Base-by-base conservation (phyloP, 495 filamentous ascomycete genomes). In the Aspergillus hancockii region DNA sequence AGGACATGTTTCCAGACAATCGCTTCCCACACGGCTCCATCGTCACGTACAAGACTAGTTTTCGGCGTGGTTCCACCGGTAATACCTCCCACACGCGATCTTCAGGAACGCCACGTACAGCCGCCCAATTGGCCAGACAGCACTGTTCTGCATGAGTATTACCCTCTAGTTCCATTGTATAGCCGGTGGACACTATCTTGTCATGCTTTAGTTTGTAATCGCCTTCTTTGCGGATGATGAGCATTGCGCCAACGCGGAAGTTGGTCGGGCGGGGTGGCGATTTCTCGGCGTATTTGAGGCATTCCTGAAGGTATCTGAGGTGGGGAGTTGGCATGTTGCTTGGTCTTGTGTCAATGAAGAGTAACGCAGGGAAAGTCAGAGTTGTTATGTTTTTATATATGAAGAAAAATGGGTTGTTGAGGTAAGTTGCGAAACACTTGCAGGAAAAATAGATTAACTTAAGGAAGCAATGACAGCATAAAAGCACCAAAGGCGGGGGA, bases 111-210 rank as follows among this genome's bases (percentile, higher is more conserved):
- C 59, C 60, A 56, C 83, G 77, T 7, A 69, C 63, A 18, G 73
- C 62, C n/a, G 86, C 81, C 25, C 88, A 81, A 71, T 98, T 98
- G 40, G 84, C 72, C 52, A 98, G 83, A 68, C 89, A 93, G 77
- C 86, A 91, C 77, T 98, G 92, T 65, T 98, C 94, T 6, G 94
- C 94, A 63, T 98, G 94, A 0, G 92, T 97, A 80, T 98, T 98
- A 14, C 93, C 94, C 0, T 85, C 81, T 12, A 94, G 85, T 68
- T 98, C 93, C 62, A 96, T 83, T 8, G 93, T 96, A 78, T 93
- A 97, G 52, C 93, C 92, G 2, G 90, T 93, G 2, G 90, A 83
- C 41, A 97, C 82, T 62, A 96, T 79, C 16, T 63, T 65, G 60
- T 81, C 75, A 63, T 88, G 82, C 30, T 77, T 68, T 9, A 57